phyloP scores from a whole-genome alignment of 805 yeast species.

The Kluyveromyces dobzhanskii region DNA sequence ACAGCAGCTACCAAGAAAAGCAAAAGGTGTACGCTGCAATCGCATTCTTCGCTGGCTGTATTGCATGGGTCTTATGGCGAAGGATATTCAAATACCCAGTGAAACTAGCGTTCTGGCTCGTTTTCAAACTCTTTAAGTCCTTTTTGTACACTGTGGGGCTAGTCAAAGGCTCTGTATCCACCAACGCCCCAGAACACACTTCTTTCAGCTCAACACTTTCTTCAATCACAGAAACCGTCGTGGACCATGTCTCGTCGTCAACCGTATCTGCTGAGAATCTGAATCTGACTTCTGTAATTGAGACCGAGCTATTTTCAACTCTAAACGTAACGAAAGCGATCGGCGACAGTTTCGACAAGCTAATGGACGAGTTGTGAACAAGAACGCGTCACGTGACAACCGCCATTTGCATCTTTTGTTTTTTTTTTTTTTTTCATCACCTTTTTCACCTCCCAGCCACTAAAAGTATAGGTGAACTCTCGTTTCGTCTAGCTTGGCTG shows the following conservation, averaged over 20 bases:
- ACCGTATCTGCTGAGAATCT: no score
- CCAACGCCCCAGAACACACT: neutral
- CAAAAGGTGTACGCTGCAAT: slow-evolving; percentile 27
- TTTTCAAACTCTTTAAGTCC: slow-evolving; percentile 32
- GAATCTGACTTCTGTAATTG: no score
- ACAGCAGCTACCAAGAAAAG: slow-evolving; percentile 27
- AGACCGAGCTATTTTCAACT: neutral
- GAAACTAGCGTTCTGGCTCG: slow-evolving; percentile 24
- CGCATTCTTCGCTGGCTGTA: slow-evolving; percentile 21
- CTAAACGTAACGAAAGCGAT: slow-evolving; percentile 5
- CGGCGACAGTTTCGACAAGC: slow-evolving; percentile 6
- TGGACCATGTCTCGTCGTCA: neutral
- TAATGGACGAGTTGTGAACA: slow-evolving; percentile 8
- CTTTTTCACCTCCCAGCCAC: no score
- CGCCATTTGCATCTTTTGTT: no score
- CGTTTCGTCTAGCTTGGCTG: no score
- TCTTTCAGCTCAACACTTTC: neutral
- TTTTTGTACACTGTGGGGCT: slow-evolving; percentile 22
- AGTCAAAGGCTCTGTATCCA: slow-evolving; percentile 8
- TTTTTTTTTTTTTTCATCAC: no score
- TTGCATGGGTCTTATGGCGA: slow-evolving; percentile 30
- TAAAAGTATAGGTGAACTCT: no score
- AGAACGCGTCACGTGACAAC: no score
- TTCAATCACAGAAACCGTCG: neutral
- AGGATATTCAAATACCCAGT: slow-evolving; percentile 28